Base-by-base conservation (phyloP, 768 basidiomycete genomes). In the Tylopilus plumbeoviolaceoides region DNA sequence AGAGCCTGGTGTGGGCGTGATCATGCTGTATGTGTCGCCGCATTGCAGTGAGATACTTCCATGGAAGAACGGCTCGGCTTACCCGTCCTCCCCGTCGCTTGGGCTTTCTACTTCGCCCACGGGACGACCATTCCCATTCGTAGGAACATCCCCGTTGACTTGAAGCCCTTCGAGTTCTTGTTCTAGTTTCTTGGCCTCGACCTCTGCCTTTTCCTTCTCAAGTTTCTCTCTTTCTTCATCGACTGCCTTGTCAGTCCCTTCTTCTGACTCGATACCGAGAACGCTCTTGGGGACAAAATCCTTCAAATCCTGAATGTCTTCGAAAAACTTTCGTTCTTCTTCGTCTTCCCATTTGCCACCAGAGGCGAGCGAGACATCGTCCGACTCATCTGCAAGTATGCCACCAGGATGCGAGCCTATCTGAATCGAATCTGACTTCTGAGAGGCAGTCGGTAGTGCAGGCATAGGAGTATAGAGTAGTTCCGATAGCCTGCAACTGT, bases 291-390 rank as follows among this genome's bases (percentile, higher is more conserved):
- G 97, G 2, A 97, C 92, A 53, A 93, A 91, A 53, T 97, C 92
- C 54, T 87, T 87, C 48, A 98, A 68, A 68, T 98, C 97, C 54
- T 89, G 82, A 40, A 97, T 75, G 55, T 98, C 94, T 64, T 98
- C 95, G 60, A 87, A 98, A 70, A 95, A 98, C 53, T 85, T 76
- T 21, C 89, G 78, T 67, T 98, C 95, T 72, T 99, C 95, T 59
- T 98, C 97, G 60, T 98, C 97, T 68, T 92, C 92, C 97, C 97
- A 99, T 68, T 98, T 94, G 4, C 93, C 89, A 7, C 88, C 86
- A 3, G 78, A 72, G 5, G 69, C 68, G 10, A 74, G 59, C 23
- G 73, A 63, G 3, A 50, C 50, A 42, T 88, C 83, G 8, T 92
- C 87, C 1, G 77, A 73, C 11, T 84, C 83, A 21, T 79, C 83